Base-by-base conservation (phyloP, 176 grass and related monocot species). In the Echinochloa phyllopogon region DNA sequence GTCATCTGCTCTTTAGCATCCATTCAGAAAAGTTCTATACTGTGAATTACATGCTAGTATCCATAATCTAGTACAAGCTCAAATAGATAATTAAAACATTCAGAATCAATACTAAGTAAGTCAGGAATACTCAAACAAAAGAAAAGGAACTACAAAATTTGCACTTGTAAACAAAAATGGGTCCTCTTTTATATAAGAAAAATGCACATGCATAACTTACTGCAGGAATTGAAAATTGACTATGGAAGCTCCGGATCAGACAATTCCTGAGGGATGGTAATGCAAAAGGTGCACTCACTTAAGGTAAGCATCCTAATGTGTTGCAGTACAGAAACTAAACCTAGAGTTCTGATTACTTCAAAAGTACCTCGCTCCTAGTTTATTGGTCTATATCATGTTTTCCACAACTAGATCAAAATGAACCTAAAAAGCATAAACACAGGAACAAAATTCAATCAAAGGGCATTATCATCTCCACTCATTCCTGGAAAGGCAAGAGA, bases 101-200 rank as follows among this genome's bases (percentile, higher is more conserved):
- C 12, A 5, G 47, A 57, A 57, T 33, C 7, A 57, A 47, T 14
- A 73, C 59, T 13, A 10, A 29, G n/a, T 14, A 29, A 47, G 24
- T 20, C 4, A 74, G 1, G 69, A 81, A 66, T 50, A 56, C 16
- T 15, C 14, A 33, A 71, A 21, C 17, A 75, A 81, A 14, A 81
- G 66, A 51, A 25, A 79, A 56, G 33, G 77, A 50, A 62, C 57
- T 27, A 51, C 6, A 49, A 27, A 52, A 81, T 49, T 48, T 41
- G 69, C 69, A 37, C 25, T 48, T 36, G 21, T 2, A 48, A 24
- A 37, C 68, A 18, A 37, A 39, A 68, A 87, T 55, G 11, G 37
- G 42, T 47, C 25, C 9, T 1, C 25, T 52, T 65, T 51, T 17
- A 37, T 20, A 82, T 39, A 40, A 27, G 9, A 20, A 27, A 20